phyloP scores from a whole-genome alignment of 2,329 filamentous ascomycete species.

The Calycina herbarum region DNA sequence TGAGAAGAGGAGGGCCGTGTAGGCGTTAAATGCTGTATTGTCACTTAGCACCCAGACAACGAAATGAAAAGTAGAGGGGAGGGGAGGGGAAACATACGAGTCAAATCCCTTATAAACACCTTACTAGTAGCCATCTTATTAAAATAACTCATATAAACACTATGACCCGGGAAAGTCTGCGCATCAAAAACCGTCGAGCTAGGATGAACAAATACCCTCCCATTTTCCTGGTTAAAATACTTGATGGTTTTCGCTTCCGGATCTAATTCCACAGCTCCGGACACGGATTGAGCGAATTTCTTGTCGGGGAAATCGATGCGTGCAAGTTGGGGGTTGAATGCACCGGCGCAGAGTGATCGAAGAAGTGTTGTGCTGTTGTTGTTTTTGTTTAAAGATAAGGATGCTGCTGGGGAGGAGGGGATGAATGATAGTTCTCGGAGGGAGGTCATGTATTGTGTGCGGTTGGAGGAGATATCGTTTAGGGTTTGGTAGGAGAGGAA shows the following conservation, averaged over 20 bases:
- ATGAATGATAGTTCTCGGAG: constrained; percentile 85
- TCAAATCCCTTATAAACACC: constrained; percentile 87
- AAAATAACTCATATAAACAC: constrained; percentile 85
- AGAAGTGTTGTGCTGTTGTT: constrained; percentile 42
- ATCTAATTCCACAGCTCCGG: constrained; percentile 88
- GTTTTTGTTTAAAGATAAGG: constrained; percentile 46
- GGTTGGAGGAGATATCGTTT: constrained; percentile 83
- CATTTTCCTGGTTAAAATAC: constrained; percentile 84
- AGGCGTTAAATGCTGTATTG: constrained; percentile 75
- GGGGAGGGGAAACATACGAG: constrained; percentile 59
- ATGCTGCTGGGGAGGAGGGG: constrained; percentile 39
- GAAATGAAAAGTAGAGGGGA: neutral
- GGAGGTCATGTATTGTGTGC: constrained; percentile 80
- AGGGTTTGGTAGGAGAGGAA: constrained; percentile 83
- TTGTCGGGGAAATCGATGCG: constrained; percentile 93
- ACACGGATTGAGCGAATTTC: constrained; percentile 85
- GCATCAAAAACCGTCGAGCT: constrained; percentile 82
- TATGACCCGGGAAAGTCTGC: constrained; percentile 73
- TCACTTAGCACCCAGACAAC: neutral
- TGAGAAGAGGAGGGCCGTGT: constrained; percentile 83
- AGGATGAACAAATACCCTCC: constrained; percentile 90
- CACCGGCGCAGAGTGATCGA: constrained; percentile 45
- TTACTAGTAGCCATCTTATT: constrained; percentile 90
- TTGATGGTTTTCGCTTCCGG: constrained; percentile 90
- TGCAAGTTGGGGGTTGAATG: constrained; percentile 76